phyloP scores from a whole-genome alignment of 257 asterid species.

The Plantago elongata region DNA sequence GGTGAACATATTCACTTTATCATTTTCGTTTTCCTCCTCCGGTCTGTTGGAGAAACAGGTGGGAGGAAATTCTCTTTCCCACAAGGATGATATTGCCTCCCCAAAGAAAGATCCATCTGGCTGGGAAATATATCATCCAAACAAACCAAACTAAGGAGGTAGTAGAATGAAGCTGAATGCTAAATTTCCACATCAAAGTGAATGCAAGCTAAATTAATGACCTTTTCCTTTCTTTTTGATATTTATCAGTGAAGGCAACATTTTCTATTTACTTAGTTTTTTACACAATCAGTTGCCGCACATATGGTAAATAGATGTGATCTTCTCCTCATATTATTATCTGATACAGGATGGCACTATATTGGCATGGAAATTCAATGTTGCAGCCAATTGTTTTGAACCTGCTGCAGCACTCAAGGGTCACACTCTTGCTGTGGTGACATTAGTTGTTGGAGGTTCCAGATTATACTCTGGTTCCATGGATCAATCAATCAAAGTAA shows the following conservation, averaged over 20 bases:
- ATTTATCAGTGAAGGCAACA: too few relatives aligned
- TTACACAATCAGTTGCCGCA: too few relatives aligned
- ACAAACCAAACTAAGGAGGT: too few relatives aligned
- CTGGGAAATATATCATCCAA: too few relatives aligned
- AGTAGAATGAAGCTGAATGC: too few relatives aligned
- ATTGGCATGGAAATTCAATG: slow-evolving; percentile 85
- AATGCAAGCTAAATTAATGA: not conserved
- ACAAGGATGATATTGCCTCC: too few relatives aligned
- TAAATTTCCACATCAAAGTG: too few relatives aligned
- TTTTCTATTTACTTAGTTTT: too few relatives aligned
- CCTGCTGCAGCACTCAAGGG: slow-evolving; percentile 85
- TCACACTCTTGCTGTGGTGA: slow-evolving; percentile 83
- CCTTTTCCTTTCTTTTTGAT: not conserved
- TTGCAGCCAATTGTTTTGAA: slow-evolving; percentile 67
- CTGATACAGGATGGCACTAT: slow-evolving; percentile 72
- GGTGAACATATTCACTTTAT: not conserved
- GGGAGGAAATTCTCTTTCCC: too few relatives aligned
- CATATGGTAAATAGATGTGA: not conserved
- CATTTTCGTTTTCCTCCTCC: too few relatives aligned
- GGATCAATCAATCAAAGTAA: slow-evolving; percentile 80
- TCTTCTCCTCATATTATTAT: slow-evolving; percentile 10
- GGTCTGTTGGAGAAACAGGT: too few relatives aligned
- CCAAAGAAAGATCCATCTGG: too few relatives aligned
- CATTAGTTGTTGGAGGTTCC: slow-evolving; percentile 81
- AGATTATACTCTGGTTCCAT: slow-evolving; percentile 87